A percentile compares a stretch with the other conserved stretches of the same genome.
phyloP scores from a whole-genome alignment of 2,329 filamentous ascomycete species.

The Ceratocystiopsis minuta region DNA sequence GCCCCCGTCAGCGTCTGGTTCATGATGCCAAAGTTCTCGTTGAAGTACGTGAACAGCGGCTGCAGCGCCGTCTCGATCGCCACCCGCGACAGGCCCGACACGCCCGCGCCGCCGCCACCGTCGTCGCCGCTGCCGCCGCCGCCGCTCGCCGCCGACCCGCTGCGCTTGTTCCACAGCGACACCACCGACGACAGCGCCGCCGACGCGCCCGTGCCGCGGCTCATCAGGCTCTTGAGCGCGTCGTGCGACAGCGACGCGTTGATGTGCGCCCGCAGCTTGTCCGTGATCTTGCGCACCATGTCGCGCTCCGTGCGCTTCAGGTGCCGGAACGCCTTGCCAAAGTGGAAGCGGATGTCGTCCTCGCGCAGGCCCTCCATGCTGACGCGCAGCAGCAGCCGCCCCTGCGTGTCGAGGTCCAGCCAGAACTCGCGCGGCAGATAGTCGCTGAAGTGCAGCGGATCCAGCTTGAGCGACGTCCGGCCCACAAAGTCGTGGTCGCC shows the following conservation, averaged over 20 bases:
- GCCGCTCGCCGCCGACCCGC: too few relatives aligned
- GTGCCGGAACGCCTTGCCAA: conserved; percentile 89
- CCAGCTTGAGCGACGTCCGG: conserved; percentile 91
- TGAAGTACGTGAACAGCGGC: conserved; percentile 82
- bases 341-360: conserved; percentile 97
- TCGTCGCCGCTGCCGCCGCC: conserved; percentile 12
- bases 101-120: conserved; percentile 19
- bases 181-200: conserved; percentile 56
- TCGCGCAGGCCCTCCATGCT: conserved; percentile 91
- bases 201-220: conserved; percentile 35
- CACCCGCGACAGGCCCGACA: conserved; percentile 40
- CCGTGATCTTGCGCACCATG: conserved; percentile 95
- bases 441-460: conserved; percentile 91
- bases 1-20: conserved; percentile 86
- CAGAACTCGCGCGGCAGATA: conserved; percentile 93
- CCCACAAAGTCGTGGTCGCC: conserved; percentile 96
- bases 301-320: conserved; percentile 91
- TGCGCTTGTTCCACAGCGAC: conserved; percentile 45
- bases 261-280: conserved; percentile 94
- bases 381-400: conserved; percentile 70
- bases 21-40: conserved; percentile 98
- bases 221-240: conserved; percentile 57
- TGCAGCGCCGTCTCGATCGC: conserved; percentile 70
- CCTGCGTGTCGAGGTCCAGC: conserved; percentile 93
- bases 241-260: conserved; percentile 72